Conservation (phyloP, 164 flowering plant species). For the Warburgia ugandensis region DNA sequence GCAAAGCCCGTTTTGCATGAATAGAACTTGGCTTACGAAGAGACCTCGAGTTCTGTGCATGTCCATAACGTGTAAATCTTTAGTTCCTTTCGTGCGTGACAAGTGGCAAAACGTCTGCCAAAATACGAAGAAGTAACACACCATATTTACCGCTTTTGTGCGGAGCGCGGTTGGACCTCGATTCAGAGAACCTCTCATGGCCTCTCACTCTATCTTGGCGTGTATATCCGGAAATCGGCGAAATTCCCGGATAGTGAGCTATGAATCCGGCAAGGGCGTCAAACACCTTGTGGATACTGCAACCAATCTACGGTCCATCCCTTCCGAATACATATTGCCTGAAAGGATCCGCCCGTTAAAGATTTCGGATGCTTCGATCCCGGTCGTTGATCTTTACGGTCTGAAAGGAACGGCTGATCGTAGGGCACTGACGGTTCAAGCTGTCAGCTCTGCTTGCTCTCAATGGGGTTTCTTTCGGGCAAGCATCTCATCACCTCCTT, state of each 20-base stretch:
- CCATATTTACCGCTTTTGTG: no score
- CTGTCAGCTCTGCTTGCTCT: constrained; percentile 17
- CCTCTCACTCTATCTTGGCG: no score
- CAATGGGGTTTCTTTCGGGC: constrained; percentile 27
- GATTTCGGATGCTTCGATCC: constrained; percentile 7
- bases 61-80: no score
- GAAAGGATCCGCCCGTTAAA: constrained; percentile 1
- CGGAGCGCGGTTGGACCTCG: no score
- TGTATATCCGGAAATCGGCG: no score
- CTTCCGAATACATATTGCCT: constrained; percentile 12
- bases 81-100: no score
- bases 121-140: no score
- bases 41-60: no score
- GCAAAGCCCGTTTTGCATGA: no score
- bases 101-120: no score
- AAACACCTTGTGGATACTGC: constrained; percentile 20
- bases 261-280: constrained; percentile 18
- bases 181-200: no score
- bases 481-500: constrained; percentile 1
- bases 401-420: constrained; percentile 3
- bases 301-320: constrained; percentile 6
- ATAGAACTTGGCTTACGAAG: no score
- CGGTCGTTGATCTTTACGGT: constrained; percentile 15
- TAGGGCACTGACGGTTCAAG: constrained; percentile 1
- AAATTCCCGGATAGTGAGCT: not conserved